Evolutionary conservation across 2,329 filamentous ascomycete species (phyloP).

Genomic region (Thelonectria olida): DNA sequence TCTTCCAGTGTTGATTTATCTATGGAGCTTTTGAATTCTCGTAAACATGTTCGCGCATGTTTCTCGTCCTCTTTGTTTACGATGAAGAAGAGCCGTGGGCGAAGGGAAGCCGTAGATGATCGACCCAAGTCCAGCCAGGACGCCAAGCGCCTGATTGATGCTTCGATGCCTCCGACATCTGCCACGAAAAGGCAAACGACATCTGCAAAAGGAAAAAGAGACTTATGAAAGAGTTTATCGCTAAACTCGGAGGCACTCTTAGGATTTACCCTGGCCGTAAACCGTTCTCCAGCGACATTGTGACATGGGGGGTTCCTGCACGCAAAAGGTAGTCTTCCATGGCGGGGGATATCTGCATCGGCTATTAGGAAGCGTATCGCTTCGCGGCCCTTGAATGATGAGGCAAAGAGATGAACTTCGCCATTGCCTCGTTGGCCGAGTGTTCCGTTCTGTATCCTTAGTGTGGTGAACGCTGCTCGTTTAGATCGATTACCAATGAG

Average conservation of each 20-base stretch:
- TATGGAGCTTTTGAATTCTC: background rate
- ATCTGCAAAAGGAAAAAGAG: conserved; percentile 26
- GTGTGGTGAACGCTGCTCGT: conserved; percentile 10
- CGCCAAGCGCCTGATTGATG: conserved; percentile 9
- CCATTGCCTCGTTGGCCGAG: conserved; percentile 3
- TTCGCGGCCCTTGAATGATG: conserved; percentile 6
- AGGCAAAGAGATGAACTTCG: conserved; percentile 18
- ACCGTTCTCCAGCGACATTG: background rate
- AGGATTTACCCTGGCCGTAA: background rate
- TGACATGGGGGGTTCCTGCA: conserved; percentile 7
- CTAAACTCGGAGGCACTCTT: background rate
- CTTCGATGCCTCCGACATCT: conserved; percentile 24
- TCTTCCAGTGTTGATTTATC: conserved; percentile 1
- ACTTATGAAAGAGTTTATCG: conserved; percentile 8
- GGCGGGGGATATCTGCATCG: conserved; percentile 11
- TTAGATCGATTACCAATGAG: conserved; percentile 23
- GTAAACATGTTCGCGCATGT: background rate
- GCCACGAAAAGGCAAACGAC: conserved; percentile 29
- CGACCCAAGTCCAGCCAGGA: conserved; percentile 22
- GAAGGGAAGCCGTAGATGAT: conserved; percentile 14
- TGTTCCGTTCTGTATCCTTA: conserved; percentile 6
- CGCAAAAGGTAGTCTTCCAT: background rate
- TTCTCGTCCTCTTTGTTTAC: conserved; percentile 15
- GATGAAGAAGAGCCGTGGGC: conserved; percentile 17
- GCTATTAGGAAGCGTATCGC: conserved; percentile 10